phyloP scores from a whole-genome alignment of 345 rosid species.

The Melaleuca alternifolia region DNA sequence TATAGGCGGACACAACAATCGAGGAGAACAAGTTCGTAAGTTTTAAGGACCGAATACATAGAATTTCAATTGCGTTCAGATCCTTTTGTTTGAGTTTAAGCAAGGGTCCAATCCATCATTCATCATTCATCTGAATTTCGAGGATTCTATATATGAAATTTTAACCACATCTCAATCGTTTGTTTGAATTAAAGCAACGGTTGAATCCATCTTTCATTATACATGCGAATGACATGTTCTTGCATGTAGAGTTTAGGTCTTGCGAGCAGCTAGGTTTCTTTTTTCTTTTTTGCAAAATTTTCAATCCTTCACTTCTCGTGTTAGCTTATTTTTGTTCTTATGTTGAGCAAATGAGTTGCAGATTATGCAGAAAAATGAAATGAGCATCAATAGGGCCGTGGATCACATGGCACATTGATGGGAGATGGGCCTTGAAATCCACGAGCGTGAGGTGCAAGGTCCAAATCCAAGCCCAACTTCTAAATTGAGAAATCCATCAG shows the following conservation, averaged over 20 bases:
- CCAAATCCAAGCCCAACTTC: neutral
- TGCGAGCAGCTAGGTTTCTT: neutral
- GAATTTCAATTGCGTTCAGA: neutral
- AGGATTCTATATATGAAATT: too few relatives aligned
- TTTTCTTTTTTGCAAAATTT: too few relatives aligned
- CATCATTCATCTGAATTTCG: neutral
- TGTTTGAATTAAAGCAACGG: too few relatives aligned
- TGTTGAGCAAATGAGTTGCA: neutral
- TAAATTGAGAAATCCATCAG: neutral
- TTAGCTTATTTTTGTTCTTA: neutral
- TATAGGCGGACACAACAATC: neutral
- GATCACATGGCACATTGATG: neutral
- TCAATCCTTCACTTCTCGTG: too few relatives aligned
- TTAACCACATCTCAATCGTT: too few relatives aligned
- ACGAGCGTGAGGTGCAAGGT: neutral
- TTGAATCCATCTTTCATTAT: too few relatives aligned
- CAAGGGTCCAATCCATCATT: too few relatives aligned
- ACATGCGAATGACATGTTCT: neutral
- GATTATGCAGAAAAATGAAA: neutral
- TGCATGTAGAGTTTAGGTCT: neutral
- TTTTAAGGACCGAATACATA: neutral
- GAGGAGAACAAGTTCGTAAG: neutral
- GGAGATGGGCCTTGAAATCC: neutral
- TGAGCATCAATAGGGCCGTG: neutral
- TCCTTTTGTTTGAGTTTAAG: too few relatives aligned